Conservation (phyloP, 768 basidiomycete genomes). For the Amyloporia xantha region DNA sequence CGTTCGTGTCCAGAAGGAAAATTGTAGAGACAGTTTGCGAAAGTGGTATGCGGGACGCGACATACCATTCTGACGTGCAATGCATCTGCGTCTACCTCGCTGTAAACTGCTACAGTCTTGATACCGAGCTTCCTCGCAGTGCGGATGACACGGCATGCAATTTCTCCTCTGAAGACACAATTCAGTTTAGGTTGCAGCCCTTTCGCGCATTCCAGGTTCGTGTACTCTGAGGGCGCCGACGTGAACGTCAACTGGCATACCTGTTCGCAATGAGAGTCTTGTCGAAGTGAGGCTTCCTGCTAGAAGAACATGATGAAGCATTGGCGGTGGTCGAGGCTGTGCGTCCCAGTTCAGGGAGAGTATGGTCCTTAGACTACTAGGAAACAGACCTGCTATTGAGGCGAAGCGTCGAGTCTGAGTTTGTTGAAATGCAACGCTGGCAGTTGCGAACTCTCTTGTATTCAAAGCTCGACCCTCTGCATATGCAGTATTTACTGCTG, state of each 20-base stretch:
- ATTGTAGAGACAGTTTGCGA: too few relatives aligned
- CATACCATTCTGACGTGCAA: conserved; percentile 77
- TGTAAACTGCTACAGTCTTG: conserved; percentile 88
- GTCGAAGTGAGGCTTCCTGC: conserved; percentile 59
- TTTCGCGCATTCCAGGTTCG: too few relatives aligned
- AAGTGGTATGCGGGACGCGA: not conserved
- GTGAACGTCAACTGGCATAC: conserved; percentile 27
- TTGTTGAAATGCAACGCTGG: too few relatives aligned
- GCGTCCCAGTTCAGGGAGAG: not conserved
- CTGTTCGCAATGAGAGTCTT: conserved; percentile 92
- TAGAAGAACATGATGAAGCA: not conserved
- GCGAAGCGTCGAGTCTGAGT: conserved; percentile 4
- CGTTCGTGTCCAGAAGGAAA: too few relatives aligned
- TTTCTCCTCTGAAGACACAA: conserved; percentile 80
- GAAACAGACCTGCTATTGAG: conserved; percentile 5
- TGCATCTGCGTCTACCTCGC: conserved; percentile 75
- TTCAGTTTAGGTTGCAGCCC: too few relatives aligned
- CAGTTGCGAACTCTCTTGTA: too few relatives aligned
- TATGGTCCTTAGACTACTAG: not conserved
- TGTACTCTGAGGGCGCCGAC: not conserved
- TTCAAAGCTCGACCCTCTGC: too few relatives aligned
- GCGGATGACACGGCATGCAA: conserved; percentile 90
- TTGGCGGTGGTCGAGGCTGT: not conserved
- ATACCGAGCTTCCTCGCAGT: conserved; percentile 86
- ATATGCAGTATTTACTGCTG: not conserved